Percentiles rank a stretch among this genome's conserved stretches.
These are phyloP conservation scores for Arthrobotrys sphaeroides DNA, from an alignment of 2,329 filamentous ascomycete genomes.

Conservation along the genomic window DNA sequence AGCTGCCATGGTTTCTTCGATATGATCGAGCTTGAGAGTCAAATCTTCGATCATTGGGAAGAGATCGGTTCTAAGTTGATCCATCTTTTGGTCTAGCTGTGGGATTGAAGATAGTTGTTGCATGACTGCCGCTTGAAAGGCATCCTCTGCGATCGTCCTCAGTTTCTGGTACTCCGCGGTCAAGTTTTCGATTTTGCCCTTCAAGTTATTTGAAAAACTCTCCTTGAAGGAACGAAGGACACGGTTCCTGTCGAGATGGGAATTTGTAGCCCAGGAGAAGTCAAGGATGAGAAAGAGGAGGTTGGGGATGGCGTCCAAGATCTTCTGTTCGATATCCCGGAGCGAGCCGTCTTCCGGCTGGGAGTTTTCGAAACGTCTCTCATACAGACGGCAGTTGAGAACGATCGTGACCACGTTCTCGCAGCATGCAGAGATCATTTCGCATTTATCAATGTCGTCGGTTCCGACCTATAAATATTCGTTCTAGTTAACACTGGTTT, in stretches of 20 bases:
- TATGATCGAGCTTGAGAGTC: not conserved
- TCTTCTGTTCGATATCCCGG: slow-evolving; percentile 9
- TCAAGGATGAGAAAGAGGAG: not conserved
- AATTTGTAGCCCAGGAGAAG: slow-evolving; percentile 6
- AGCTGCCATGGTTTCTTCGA: not conserved
- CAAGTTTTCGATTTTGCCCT: slow-evolving; percentile 1
- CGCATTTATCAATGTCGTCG: slow-evolving; percentile 25
- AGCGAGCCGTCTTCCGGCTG: not conserved
- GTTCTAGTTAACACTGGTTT: no score
- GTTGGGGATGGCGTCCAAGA: not conserved
- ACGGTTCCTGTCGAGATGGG: not conserved
- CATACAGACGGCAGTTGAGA: slow-evolving; percentile 18
- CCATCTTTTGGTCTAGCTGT: not conserved
- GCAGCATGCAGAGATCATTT: slow-evolving; percentile 17
- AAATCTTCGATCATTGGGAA: slow-evolving; percentile 10
- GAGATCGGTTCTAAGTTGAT: not conserved
- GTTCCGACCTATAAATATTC: no score
- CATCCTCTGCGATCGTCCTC: slow-evolving; percentile 3
- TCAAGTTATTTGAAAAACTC: slow-evolving; percentile 2
- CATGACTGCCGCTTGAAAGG: slow-evolving; percentile 31
- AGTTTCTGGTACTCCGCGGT: not conserved
- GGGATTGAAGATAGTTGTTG: not conserved
- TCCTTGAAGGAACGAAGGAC: slow-evolving; percentile 18
- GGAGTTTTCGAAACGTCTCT: slow-evolving; percentile 7
- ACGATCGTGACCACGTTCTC: slow-evolving; percentile 23